phyloP scores from a whole-genome alignment of 1,139 yeast species.

The Geotrichum klebahnii region DNA sequence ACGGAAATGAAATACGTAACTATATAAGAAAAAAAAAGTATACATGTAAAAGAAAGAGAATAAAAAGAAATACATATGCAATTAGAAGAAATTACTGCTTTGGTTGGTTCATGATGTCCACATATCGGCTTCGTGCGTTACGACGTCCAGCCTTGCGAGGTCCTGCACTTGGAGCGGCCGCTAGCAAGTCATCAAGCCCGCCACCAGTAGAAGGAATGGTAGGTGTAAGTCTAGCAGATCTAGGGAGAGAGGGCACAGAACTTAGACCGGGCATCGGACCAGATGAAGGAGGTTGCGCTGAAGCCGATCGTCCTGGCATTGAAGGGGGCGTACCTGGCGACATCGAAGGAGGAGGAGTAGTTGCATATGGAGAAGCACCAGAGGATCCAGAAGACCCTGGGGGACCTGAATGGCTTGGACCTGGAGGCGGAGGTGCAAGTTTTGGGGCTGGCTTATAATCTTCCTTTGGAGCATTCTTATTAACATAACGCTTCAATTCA shows the following conservation, averaged over 20 bases:
- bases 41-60: background rate
- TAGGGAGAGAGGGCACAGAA: background rate
- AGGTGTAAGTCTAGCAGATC: constrained; percentile 14
- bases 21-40: background rate
- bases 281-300: constrained; percentile 23
- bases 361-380: constrained; percentile 22
- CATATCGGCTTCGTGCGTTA: constrained; percentile 70
- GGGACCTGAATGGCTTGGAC: constrained; percentile 23
- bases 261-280: constrained; percentile 16
- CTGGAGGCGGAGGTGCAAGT: constrained; percentile 34
- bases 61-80: background rate
- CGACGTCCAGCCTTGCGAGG: constrained; percentile 54
- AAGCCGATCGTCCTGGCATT: constrained; percentile 14
- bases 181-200: constrained; percentile 68
- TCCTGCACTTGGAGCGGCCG: constrained; percentile 44
- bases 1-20: too few species aligned
- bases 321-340: background rate
- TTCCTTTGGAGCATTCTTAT: constrained; percentile 67
- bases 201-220: constrained; percentile 32
- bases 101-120: constrained; percentile 62
- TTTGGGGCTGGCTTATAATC: constrained; percentile 81
- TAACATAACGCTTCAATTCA: constrained; percentile 81
- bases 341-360: constrained; percentile 19
- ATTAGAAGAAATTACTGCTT: too few species aligned
- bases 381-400: constrained; percentile 17